Evolutionary conservation across 1,139 yeast genomes (phyloP), one percentile per base, ranked within the genome.

Genomic region (Candida sp.): DNA sequence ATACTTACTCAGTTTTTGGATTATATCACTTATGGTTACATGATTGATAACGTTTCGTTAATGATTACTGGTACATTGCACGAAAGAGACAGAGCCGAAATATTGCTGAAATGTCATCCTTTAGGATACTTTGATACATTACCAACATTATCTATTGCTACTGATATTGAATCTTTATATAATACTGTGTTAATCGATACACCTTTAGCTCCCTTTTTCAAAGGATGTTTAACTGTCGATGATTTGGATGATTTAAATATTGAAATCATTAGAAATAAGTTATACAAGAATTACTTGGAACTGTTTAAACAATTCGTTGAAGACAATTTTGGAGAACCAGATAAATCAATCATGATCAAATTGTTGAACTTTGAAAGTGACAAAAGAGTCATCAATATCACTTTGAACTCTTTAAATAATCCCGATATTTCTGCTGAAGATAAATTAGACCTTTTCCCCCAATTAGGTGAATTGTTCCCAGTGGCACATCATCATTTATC

Each of bases 61-160:
- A 87, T 95, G 85, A 91, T 95, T 57, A 91, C 98, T 1, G 99
- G 99, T 33, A 90, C 99, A 0, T 80, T 93, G 49, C 99, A 95
- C 61, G 96, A 91, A 58, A 81, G 98, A 58, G 97, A 95, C 64
- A 81, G 87, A 60, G 70, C 82, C 40, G 99, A 93, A 58, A 84
- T 93, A 46, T 76, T 93, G 57, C 81, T 82, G 47, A 84, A 97
- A 61, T 89, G 97, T 63, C 96, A 93, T 61, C 99, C 99, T 1
- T 74, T 95, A 53, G 99, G 99, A 36, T 90, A 97, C 97, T 95
- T 95, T 61, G 99, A 93, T 57, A 93, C 98, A 4, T 79, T 95
- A 54, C 99, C 99, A 25, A 93, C 99, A 0, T 75, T 95, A 49
- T 82, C 95, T 7, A 95, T 91, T 43, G 97, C 98, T 37, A 89